Base-by-base conservation (phyloP, 2,329 filamentous ascomycete genomes). In the Didymosphaeria variabile region DNA sequence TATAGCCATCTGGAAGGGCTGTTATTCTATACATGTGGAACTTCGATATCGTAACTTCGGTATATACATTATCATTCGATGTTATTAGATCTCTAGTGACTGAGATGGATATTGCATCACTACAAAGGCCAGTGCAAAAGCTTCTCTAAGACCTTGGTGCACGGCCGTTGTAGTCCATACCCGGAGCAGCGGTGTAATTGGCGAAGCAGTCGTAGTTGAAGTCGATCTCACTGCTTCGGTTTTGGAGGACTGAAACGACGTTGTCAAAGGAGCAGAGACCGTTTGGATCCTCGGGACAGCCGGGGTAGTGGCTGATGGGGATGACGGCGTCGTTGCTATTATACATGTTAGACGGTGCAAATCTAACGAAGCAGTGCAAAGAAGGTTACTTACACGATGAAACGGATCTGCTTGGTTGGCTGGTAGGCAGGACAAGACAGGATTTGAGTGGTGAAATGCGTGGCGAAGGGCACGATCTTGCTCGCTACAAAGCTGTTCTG, bases 381-480 rank as follows among this genome's bases (percentile, higher is more conserved):
- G 32, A 21, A 38, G 15, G 21, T 21, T 40, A 67, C 70, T 17
- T 64, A 74, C 70, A 75, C 61, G 15, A 75, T 69, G 34, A 74
- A 75, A 3, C 73, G 44, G 9, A 75, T 69, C 61, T 74, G 72
- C 64, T 72, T 75, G 5, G 64, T 68, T 1, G 66, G 68, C 36
- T 62, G 52, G 46, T 57, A 67, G 0, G 63, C 66, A 19, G 64
- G 62, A 36, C 71, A 76, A 36, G 60, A 61, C n/a, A 76, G 44
- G 2, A 73, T 71, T 38, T 74, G 72, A 2, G 69, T 66, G 0
- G 73, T 74, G 36, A 75, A 74, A 34, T 74, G 72, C 17, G 72
- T 75, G 1, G 70, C 72, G 23, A 75, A 74, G 4, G 72, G 69
- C 29, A 75, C 72, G 5, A 75, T 19, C 40, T 67, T 67, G 50